Percentiles rank a stretch among this genome's conserved stretches.
These are phyloP conservation scores for Globisporangium barbulae DNA, from an alignment of 352 stramenopile species.

Conservation along the genomic window DNA sequence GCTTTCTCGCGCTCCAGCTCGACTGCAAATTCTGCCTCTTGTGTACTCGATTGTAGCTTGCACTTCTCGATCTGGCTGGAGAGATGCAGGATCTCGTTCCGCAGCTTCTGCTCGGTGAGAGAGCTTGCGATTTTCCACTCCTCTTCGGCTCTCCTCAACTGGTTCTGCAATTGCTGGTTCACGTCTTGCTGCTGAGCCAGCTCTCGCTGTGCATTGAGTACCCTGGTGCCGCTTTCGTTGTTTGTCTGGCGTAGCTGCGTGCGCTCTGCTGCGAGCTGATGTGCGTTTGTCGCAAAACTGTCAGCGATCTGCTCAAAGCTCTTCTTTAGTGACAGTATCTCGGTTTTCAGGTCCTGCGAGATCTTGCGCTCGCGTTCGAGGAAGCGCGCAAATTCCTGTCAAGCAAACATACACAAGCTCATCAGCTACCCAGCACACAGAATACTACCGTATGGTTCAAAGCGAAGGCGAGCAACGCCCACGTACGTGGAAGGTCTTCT, in stretches of 20 bases:
- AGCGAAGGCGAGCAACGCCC: not conserved
- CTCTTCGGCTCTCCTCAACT: constrained; percentile 37
- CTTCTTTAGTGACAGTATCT: constrained; percentile 37
- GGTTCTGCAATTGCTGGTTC: constrained; percentile 18
- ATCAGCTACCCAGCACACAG: not conserved
- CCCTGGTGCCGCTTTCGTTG: constrained; percentile 15
- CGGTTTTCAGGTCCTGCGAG: constrained; percentile 31
- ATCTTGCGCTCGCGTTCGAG: constrained; percentile 53
- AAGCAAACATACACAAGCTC: not conserved
- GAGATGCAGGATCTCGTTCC: constrained; percentile 62
- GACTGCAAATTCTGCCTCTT: constrained; percentile 30
- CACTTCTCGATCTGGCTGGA: constrained; percentile 52
- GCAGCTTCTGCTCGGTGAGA: constrained; percentile 60
- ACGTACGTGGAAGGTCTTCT: constrained; percentile 59
- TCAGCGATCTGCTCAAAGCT: constrained; percentile 29
- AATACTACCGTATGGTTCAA: not conserved
- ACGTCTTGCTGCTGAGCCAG: constrained; percentile 12
- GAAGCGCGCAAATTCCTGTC: constrained; percentile 63
- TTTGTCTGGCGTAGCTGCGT: constrained; percentile 10
- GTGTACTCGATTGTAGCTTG: constrained; percentile 32
- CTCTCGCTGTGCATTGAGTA: constrained; percentile 25
- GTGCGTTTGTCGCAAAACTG: constrained; percentile 13
- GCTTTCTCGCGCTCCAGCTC: constrained; percentile 27
- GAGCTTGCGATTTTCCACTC: constrained; percentile 30
- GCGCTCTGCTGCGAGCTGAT: constrained; percentile 27